Evolutionary conservation across 371 early-diverging fungal species (phyloP).

Genomic region (Actinomortierella wolfii): DNA sequence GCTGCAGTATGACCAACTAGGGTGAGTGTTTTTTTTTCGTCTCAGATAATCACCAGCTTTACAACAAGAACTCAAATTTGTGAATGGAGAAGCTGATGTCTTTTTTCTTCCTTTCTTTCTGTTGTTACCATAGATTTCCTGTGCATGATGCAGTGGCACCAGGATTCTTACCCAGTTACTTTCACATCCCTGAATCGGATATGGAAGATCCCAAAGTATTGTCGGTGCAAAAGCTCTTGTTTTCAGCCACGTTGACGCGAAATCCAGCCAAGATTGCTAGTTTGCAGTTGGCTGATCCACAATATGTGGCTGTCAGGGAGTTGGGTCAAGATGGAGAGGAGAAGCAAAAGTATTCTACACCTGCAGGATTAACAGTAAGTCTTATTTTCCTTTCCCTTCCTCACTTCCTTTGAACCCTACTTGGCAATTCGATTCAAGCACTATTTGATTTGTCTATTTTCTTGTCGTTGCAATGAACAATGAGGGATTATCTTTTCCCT

Average conservation of each 20-base stretch:
- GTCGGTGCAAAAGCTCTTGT: slow-evolving; percentile 85
- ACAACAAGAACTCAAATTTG: too few relatives aligned
- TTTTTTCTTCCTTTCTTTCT: too few relatives aligned
- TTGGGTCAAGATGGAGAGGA: slow-evolving; percentile 46
- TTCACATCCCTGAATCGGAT: slow-evolving; percentile 54
- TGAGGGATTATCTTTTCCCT: too few relatives aligned
- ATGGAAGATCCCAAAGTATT: slow-evolving; percentile 59
- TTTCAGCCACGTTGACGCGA: slow-evolving; percentile 92
- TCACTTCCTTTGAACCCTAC: not conserved
- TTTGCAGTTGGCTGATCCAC: slow-evolving; percentile 78
- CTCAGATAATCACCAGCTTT: too few relatives aligned
- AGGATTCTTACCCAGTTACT: slow-evolving; percentile 51
- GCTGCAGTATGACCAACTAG: slow-evolving; percentile 26
- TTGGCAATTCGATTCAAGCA: too few relatives aligned
- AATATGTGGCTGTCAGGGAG: slow-evolving; percentile 70
- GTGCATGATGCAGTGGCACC: slow-evolving; percentile 63
- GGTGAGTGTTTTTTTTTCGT: slow-evolving; percentile 32
- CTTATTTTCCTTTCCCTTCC: not conserved
- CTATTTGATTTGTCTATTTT: too few relatives aligned
- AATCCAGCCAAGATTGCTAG: slow-evolving; percentile 92
- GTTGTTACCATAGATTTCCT: slow-evolving; percentile 41
- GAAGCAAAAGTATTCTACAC: slow-evolving; percentile 61
- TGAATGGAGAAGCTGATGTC: too few relatives aligned
- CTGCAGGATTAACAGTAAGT: slow-evolving; percentile 61
- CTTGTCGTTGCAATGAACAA: too few relatives aligned